phyloP scores from a whole-genome alignment of 495 filamentous ascomycete genomes.

The Penicillium cataractarum region DNA sequence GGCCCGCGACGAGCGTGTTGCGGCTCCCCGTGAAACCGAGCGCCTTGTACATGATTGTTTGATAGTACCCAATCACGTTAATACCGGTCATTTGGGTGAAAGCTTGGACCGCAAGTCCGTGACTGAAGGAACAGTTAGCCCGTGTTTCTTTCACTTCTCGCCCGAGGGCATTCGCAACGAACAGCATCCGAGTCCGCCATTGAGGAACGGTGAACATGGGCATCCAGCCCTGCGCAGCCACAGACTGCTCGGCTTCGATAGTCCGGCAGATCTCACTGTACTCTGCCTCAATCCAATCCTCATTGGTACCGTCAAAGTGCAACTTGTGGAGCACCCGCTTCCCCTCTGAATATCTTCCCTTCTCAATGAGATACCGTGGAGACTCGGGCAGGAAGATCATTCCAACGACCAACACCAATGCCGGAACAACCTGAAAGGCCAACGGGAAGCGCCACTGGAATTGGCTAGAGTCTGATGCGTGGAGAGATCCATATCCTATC shows the following conservation, averaged over 20 bases:
- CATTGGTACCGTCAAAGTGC: slow-evolving; percentile 52
- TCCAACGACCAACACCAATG: slow-evolving; percentile 46
- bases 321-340: slow-evolving; percentile 52
- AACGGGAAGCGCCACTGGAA: slow-evolving; percentile 61
- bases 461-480: slow-evolving; percentile 42
- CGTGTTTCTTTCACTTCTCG: not conserved
- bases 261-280: slow-evolving; percentile 52
- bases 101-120: slow-evolving; percentile 38
- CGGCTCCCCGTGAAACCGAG: slow-evolving; percentile 56
- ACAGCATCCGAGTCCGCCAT: slow-evolving; percentile 54
- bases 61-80: slow-evolving; percentile 65
- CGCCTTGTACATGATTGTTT: slow-evolving; percentile 60
- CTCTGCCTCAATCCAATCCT: slow-evolving; percentile 52
- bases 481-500: slow-evolving; percentile 58
- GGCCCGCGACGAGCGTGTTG: slow-evolving; percentile 56
- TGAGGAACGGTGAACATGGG: slow-evolving; percentile 56
- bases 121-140: slow-evolving; percentile 30
- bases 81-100: slow-evolving; percentile 55
- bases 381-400: slow-evolving; percentile 60
- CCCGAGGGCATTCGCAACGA: slow-evolving; percentile 15
- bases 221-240: slow-evolving; percentile 48
- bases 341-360: slow-evolving; percentile 48
- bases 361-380: slow-evolving; percentile 58
- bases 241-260: slow-evolving; percentile 50
- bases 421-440: slow-evolving; percentile 55